Conservation (phyloP, 345 rosid genomes). For the Xanthoceras sorbifolium region DNA sequence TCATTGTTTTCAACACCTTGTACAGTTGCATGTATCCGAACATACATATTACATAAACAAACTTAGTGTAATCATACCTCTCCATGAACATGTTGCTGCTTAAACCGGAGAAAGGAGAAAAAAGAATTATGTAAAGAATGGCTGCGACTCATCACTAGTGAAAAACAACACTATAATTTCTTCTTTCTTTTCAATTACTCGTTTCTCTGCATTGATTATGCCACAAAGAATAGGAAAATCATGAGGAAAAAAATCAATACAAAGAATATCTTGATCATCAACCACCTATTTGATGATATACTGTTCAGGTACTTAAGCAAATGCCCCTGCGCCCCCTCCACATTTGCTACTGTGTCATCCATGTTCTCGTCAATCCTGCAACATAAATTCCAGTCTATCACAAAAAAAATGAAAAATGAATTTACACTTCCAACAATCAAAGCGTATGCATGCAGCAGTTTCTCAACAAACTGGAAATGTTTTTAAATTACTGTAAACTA, state of each 20-base stretch:
- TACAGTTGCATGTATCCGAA: slow-evolving; percentile 9
- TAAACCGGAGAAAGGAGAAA: background rate
- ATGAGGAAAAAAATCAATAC: slow-evolving; percentile 48
- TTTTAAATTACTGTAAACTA: background rate
- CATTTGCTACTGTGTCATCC: slow-evolving; percentile 44
- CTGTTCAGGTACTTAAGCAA: slow-evolving; percentile 47
- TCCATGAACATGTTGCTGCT: background rate
- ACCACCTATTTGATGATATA: slow-evolving; percentile 49
- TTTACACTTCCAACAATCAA: background rate
- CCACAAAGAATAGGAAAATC: slow-evolving; percentile 53
- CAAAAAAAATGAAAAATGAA: background rate
- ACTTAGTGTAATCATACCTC: background rate
- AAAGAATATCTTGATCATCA: slow-evolving; percentile 53
- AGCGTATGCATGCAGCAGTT: background rate
- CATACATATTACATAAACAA: slow-evolving; percentile 11
- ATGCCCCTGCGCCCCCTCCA: slow-evolving; percentile 53
- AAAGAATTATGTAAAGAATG: slow-evolving; percentile 8
- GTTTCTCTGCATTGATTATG: slow-evolving; percentile 27
- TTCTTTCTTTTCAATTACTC: slow-evolving; percentile 12
- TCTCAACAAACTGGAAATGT: background rate
- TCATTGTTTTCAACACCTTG: slow-evolving; percentile 16
- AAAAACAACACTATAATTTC: background rate
- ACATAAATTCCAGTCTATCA: background rate
- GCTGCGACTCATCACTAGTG: background rate
- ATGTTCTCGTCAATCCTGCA: slow-evolving; percentile 55